These are phyloP conservation scores for Pythium aphanidermatum DNA, from an alignment of 352 stramenopile genomes.

Conservation along the genomic window DNA sequence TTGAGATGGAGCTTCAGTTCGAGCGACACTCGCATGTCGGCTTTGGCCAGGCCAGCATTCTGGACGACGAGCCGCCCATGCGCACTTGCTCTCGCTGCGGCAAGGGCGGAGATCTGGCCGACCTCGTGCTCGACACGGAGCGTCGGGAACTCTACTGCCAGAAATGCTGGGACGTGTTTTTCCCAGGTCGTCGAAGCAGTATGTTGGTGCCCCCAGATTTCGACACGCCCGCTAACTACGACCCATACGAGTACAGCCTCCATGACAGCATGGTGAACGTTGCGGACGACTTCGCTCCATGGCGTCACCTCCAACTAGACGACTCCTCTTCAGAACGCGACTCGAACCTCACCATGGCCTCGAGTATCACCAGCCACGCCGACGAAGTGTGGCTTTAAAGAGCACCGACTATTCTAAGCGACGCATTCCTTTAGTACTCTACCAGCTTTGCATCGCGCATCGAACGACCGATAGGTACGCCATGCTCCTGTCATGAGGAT, in stretches of 20 bases:
- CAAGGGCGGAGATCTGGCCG: slow-evolving; percentile 42
- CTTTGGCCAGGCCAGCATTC: slow-evolving; percentile 23
- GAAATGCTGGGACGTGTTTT: slow-evolving; percentile 75
- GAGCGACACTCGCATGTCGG: slow-evolving; percentile 65
- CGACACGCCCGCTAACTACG: slow-evolving; percentile 24
- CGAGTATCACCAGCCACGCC: slow-evolving; percentile 39
- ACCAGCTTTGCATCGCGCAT: no score
- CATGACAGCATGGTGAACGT: slow-evolving; percentile 57
- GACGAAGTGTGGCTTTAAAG: slow-evolving; percentile 52
- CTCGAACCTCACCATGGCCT: slow-evolving; percentile 45
- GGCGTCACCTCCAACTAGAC: slow-evolving; percentile 40
- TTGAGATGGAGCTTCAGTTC: slow-evolving; percentile 78
- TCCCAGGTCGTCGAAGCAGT: slow-evolving; percentile 37
- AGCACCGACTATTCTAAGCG: no score
- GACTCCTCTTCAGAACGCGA: slow-evolving; percentile 46
- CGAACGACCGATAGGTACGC: no score
- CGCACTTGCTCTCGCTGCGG: slow-evolving; percentile 50
- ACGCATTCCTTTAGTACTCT: no score
- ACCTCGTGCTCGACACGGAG: slow-evolving; percentile 39
- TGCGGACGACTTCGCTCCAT: slow-evolving; percentile 49
- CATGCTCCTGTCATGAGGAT: no score
- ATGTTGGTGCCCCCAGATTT: slow-evolving; percentile 14
- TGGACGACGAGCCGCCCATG: slow-evolving; percentile 19
- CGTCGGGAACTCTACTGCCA: slow-evolving; percentile 53
- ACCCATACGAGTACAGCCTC: slow-evolving; percentile 57